A percentile compares a stretch with the other conserved stretches of the same genome.
These are phyloP conservation scores for Lactarius akahatsu DNA, from an alignment of 768 basidiomycete genomes.

Conservation along the genomic window DNA sequence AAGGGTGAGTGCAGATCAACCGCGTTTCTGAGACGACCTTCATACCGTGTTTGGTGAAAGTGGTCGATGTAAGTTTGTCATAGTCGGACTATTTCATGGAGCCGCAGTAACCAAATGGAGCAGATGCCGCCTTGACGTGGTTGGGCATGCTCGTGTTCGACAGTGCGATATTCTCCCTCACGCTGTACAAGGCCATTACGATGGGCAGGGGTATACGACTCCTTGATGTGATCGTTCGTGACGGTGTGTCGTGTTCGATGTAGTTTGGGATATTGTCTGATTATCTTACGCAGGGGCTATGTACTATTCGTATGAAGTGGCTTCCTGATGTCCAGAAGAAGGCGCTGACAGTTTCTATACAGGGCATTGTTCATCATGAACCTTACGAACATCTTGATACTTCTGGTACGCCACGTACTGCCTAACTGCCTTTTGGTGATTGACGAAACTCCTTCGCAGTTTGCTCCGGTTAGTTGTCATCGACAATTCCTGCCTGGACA, in stretches of 20 bases:
- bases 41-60: background rate
- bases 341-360: background rate
- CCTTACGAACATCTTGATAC: slow-evolving; percentile 17
- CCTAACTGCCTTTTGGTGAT: background rate
- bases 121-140: slow-evolving; percentile 21
- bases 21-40: background rate
- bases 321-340: background rate
- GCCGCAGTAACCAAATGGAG: background rate
- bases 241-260: slow-evolving; percentile 9
- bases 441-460: slow-evolving; percentile 2
- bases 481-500: too few species aligned
- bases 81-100: background rate
- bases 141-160: slow-evolving; percentile 16
- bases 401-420: slow-evolving; percentile 11
- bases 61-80: slow-evolving; percentile 11
- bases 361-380: slow-evolving; percentile 21
- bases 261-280: too few species aligned
- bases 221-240: slow-evolving; percentile 21
- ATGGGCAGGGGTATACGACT: slow-evolving; percentile 18
- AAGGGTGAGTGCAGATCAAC: slow-evolving; percentile 8
- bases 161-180: slow-evolving; percentile 17
- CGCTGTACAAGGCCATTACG: slow-evolving; percentile 16
- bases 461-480: slow-evolving; percentile 14
- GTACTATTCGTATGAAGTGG: slow-evolving; percentile 18
- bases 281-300: slow-evolving; percentile 11